These are phyloP conservation scores for Penicillium lagena DNA, from an alignment of 495 filamentous ascomycete species.

Conservation along the genomic window DNA sequence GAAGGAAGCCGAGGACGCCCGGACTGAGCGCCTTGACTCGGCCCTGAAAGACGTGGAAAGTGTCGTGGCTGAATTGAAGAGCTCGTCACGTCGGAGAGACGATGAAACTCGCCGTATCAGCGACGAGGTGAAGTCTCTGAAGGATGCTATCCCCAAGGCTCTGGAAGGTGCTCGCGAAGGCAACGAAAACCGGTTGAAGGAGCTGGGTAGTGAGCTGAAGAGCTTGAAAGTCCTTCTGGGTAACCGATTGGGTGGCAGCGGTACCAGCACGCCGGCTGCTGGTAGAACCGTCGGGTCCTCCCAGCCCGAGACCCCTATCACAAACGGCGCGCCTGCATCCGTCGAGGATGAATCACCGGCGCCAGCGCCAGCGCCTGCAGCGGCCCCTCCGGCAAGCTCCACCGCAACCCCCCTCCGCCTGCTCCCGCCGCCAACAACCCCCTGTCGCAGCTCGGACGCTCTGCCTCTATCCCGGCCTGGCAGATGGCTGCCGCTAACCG, in stretches of 20 bases:
- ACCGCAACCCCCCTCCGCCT: conserved; percentile 17
- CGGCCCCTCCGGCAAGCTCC: conserved; percentile 2
- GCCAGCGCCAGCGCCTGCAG: no score
- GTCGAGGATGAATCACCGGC: no score
- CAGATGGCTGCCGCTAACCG: conserved; percentile 73
- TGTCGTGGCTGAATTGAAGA: conserved; percentile 75
- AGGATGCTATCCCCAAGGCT: conserved; percentile 79
- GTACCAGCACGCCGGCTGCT: conserved; percentile 23
- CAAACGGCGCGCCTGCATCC: no score
- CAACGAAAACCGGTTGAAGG: conserved; percentile 73
- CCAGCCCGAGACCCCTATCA: no score
- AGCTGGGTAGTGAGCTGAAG: conserved; percentile 82
- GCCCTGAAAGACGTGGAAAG: conserved; percentile 78
- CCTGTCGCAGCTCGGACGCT: conserved; percentile 38
- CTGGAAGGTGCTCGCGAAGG: conserved; percentile 79
- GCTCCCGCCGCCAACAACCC: conserved; percentile 19
- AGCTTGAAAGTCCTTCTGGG: conserved; percentile 83
- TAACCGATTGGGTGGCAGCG: conserved; percentile 61
- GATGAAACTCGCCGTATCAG: conserved; percentile 77
- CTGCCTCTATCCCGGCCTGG: conserved; percentile 83
- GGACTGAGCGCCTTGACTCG: conserved; percentile 77
- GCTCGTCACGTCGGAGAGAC: conserved; percentile 68
- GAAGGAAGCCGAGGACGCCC: conserved; percentile 75
- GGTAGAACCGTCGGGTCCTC: conserved; percentile 15
- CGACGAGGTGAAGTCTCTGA: conserved; percentile 79